Evolutionary conservation across 306 rosid species (phyloP).

Genomic region (Gynostemma pentaphyllum): DNA sequence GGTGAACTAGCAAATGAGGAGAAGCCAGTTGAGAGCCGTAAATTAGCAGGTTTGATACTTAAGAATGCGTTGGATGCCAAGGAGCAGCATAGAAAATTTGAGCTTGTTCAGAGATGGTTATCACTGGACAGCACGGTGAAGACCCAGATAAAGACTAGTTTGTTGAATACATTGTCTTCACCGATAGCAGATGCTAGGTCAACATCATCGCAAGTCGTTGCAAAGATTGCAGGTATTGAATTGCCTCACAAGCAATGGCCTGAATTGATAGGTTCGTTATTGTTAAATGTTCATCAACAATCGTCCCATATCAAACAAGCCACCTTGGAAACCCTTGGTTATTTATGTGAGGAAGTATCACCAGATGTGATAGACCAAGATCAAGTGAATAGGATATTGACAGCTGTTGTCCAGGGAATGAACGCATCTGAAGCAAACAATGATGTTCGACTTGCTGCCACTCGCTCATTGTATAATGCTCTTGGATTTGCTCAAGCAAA

Average conservation of each 20-base stretch:
- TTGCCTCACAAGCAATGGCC: conserved; percentile 93
- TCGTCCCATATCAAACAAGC: conserved; percentile 73
- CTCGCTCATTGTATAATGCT: conserved; percentile 69
- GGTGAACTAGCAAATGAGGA: conserved; percentile 84
- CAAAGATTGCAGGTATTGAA: conserved; percentile 86
- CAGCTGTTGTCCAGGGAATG: conserved; percentile 96
- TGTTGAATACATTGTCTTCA: conserved; percentile 69
- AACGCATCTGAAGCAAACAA: conserved; percentile 66
- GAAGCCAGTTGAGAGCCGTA: conserved; percentile 79
- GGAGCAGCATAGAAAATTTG: conserved; percentile 77
- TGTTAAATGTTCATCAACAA: conserved; percentile 66
- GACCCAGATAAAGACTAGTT: conserved; percentile 59
- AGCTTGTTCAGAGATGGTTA: conserved; percentile 75
- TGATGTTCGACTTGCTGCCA: conserved; percentile 86
- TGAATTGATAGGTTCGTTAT: conserved; percentile 57
- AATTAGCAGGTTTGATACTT: conserved; percentile 71
- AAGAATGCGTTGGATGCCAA: conserved; percentile 94
- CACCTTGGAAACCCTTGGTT: conserved; percentile 89
- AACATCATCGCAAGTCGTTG: conserved; percentile 85
- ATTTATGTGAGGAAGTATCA: conserved; percentile 90
- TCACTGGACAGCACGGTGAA: conserved; percentile 47
- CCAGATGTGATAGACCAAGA: conserved; percentile 79
- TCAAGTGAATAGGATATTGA: conserved; percentile 83
- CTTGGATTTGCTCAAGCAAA: conserved; percentile 91
- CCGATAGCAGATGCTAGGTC: conserved; percentile 69